Base-by-base conservation (phyloP, 2,329 filamentous ascomycete species). In the Fonsecaea monophora region DNA sequence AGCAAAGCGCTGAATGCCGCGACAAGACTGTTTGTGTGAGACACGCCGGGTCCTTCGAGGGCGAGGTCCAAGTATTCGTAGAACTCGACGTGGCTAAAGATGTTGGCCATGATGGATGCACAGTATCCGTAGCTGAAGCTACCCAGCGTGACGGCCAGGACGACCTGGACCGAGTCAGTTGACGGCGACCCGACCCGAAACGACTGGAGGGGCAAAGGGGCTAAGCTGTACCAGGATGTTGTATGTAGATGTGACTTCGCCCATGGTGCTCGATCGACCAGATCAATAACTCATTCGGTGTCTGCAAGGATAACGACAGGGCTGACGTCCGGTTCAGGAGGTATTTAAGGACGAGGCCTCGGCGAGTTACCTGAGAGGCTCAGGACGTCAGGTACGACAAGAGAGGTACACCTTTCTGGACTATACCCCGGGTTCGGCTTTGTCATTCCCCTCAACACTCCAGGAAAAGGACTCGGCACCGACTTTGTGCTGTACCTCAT, bases 1-100 rank as follows among this genome's bases (percentile, higher is more conserved):
- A 63, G 53, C 12, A 63, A 32, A 12, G 60, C 38, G 37, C 45
- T 63, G 18, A 40, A 63, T 1, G 38, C 60, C 12, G 60, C 60
- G 35, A 63, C 48, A 18, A 62, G n/a, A n/a, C 37, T 42, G 37
- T 48, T 21, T 13, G 56, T 32, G 18, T 59, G 56, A 30, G 56
- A 25, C 15, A 25, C 8, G 9, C 38, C 35, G 9, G 56, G 34
- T 10, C 56, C 56, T 42, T 59, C 37, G 37, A 42, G 56, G 12
- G 21, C 35, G 15, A 59, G 56, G 25, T n/a, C 18, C 35, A 59
- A n/a, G 18, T 59, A 59, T 21, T 38, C 56, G 38, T 42, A 59
- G n/a, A 59, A 59, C 10, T 25, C 40, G 15, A 15, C 40, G 40
- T 42, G 40, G 53, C 30, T 34, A 32, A n/a, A 55, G 10, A 55